These are phyloP conservation scores for Debaryomyces castellii DNA, from an alignment of 805 yeast genomes.

Conservation along the genomic window DNA sequence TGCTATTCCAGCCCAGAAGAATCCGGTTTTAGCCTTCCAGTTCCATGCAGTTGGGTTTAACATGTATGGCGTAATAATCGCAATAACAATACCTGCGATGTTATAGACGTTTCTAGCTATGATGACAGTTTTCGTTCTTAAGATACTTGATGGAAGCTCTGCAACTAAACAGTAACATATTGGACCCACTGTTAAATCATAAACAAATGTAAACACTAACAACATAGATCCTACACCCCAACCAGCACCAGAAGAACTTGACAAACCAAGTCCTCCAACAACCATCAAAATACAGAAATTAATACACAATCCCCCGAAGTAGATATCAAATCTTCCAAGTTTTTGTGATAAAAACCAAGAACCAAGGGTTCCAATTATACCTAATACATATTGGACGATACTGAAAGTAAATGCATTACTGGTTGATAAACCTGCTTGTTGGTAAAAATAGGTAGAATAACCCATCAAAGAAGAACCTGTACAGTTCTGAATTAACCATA, in stretches of 20 bases:
- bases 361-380: conserved; percentile 26
- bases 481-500: background rate
- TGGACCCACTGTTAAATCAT: conserved; percentile 29
- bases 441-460: conserved; percentile 35
- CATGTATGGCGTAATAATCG: conserved; percentile 49
- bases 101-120: conserved; percentile 31
- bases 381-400: conserved; percentile 31
- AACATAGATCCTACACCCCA: conserved; percentile 14
- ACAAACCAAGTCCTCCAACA: conserved; percentile 37
- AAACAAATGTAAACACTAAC: conserved; percentile 21
- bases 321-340: conserved; percentile 41
- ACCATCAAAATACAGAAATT: conserved; percentile 31
- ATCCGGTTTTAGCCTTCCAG: conserved; percentile 50
- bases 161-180: conserved; percentile 34
- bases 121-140: conserved; percentile 42
- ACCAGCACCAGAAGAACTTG: conserved; percentile 24
- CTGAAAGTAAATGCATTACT: conserved; percentile 27
- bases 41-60: conserved; percentile 47
- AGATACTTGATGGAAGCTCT: conserved; percentile 42
- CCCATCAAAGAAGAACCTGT: conserved; percentile 39
- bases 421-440: conserved; percentile 31
- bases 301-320: conserved; percentile 35
- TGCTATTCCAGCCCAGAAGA: conserved; percentile 42
- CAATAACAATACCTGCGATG: conserved; percentile 28
- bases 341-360: conserved; percentile 31